These are phyloP conservation scores for Aspergillus fischeri DNA, from an alignment of 2,329 filamentous ascomycete species.

Conservation along the genomic window DNA sequence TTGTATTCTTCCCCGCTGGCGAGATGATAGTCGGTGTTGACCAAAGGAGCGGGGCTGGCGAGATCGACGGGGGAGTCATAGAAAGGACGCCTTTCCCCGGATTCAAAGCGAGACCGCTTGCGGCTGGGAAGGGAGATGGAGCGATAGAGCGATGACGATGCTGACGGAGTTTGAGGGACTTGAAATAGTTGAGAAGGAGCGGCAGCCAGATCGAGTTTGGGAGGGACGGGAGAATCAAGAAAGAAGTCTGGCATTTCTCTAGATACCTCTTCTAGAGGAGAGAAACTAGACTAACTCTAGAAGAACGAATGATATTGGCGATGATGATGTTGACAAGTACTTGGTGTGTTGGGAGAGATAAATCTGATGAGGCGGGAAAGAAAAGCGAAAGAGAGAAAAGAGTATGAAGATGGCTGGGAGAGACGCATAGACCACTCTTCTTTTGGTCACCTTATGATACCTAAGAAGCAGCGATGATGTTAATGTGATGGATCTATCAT, in stretches of 20 bases:
- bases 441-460: background rate
- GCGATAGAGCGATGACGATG: slow-evolving; percentile 35
- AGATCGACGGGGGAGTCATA: slow-evolving; percentile 23
- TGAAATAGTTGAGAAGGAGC: slow-evolving; percentile 37
- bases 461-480: background rate
- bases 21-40: slow-evolving; percentile 37
- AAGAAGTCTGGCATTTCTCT: slow-evolving; percentile 31
- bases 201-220: slow-evolving; percentile 37
- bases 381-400: background rate
- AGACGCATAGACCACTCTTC: background rate
- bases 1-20: slow-evolving; percentile 19
- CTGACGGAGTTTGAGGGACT: slow-evolving; percentile 31
- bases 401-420: slow-evolving; percentile 2
- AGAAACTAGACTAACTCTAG: background rate
- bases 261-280: background rate
- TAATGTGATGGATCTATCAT: background rate
- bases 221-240: slow-evolving; percentile 32
- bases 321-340: background rate
- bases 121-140: slow-evolving; percentile 30
- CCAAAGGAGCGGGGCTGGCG: slow-evolving; percentile 34
- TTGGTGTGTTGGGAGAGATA: background rate
- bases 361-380: background rate
- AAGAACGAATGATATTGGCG: background rate
- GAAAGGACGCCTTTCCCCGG: slow-evolving; percentile 18
- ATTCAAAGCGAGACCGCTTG: slow-evolving; percentile 30